These are phyloP conservation scores for Alternaria rosae DNA, from an alignment of 2,329 filamentous ascomycete genomes.

Conservation along the genomic window DNA sequence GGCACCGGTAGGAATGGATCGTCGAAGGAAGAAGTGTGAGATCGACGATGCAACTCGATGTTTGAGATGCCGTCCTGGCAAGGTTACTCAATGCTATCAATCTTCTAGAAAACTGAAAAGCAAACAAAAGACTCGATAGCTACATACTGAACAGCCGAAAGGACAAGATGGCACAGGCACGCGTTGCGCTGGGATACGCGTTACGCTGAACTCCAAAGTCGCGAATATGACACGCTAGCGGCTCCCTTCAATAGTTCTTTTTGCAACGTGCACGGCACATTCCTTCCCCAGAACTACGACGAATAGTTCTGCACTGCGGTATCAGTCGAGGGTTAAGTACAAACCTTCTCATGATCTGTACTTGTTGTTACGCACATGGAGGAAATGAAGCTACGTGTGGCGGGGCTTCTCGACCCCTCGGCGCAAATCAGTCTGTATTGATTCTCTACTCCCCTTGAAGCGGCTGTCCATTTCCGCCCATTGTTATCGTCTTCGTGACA, in stretches of 20 bases:
- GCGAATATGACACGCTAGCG: background rate
- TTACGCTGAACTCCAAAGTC: background rate
- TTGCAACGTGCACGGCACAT: background rate
- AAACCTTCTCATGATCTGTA: background rate
- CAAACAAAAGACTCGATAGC: background rate
- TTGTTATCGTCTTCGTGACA: conserved; percentile 57
- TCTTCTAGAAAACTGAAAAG: background rate
- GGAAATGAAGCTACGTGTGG: background rate
- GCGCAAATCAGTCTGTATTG: background rate
- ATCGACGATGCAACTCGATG: background rate
- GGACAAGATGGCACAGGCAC: background rate
- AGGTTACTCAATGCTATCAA: background rate
- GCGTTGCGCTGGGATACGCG: background rate
- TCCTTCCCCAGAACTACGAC: background rate
- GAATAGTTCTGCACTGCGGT: background rate
- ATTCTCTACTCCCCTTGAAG: conserved; percentile 54
- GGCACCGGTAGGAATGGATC: background rate
- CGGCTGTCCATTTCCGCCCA: conserved; percentile 68
- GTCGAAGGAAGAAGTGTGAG: background rate
- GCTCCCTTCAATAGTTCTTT: background rate
- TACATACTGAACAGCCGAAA: background rate
- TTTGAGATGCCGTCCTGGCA: background rate
- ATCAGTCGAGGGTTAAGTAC: background rate
- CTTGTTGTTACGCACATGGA: background rate
- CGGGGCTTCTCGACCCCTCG: background rate